These are phyloP conservation scores for Citrus medica DNA, from an alignment of 345 rosid species.

Conservation along the genomic window DNA sequence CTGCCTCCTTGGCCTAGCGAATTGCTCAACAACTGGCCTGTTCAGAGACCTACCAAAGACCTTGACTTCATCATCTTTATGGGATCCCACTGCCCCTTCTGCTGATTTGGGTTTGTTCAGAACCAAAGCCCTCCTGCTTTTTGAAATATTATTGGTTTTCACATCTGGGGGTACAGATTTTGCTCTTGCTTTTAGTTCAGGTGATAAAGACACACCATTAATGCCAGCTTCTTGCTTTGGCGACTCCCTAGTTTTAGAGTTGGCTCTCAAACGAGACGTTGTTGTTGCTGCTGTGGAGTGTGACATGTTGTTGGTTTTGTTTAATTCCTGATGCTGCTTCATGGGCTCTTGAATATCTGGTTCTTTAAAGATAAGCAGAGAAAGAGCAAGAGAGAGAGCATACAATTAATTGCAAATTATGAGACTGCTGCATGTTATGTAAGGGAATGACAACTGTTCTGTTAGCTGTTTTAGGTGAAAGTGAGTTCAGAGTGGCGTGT, in stretches of 20 bases:
- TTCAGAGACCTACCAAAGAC: conserved; percentile 26
- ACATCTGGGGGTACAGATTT: conserved; percentile 39
- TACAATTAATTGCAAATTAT: not conserved
- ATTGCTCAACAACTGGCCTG: conserved; percentile 46
- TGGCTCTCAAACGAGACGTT: conserved; percentile 41
- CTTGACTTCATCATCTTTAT: conserved; percentile 27
- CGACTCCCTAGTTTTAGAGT: conserved; percentile 35
- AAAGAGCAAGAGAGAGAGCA: not conserved
- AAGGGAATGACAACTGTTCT: conserved; percentile 7
- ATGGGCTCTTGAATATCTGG: not conserved
- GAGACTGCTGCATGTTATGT: not conserved
- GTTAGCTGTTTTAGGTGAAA: not conserved
- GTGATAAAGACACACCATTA: not conserved
- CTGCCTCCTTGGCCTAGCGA: conserved; percentile 47
- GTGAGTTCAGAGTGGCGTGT: not conserved
- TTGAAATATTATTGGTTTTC: conserved; percentile 25
- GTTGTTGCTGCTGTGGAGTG: conserved; percentile 12
- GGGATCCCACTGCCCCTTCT: conserved; percentile 35
- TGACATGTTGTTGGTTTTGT: conserved; percentile 10
- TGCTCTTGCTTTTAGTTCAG: conserved; percentile 24
- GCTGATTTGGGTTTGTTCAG: conserved; percentile 44
- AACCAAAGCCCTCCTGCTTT: conserved; percentile 36
- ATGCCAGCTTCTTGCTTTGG: conserved; percentile 24
- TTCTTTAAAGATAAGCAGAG: not conserved
- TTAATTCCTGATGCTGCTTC: conserved; percentile 26